Base-by-base conservation (phyloP, 129 eudicot species). In the Centella asiatica region DNA sequence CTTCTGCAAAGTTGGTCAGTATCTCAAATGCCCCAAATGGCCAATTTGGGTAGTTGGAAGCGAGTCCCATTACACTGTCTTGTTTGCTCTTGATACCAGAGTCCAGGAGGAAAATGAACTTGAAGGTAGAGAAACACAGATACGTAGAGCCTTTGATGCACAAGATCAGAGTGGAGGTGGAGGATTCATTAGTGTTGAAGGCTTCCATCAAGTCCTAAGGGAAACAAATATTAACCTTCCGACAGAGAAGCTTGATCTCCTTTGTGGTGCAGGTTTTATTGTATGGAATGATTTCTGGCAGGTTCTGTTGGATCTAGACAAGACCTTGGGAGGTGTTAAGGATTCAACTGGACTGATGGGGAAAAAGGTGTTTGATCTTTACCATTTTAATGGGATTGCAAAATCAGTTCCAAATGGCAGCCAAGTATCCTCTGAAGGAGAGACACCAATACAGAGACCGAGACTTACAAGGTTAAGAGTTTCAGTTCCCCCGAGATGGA, bases 211-310 rank as follows among this genome's bases (percentile, higher is more conserved):
- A 80, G 95, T 92, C 25, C 61, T 92, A 3, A 69, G 62, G 64
- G 96, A 92, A 23, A 68, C 86, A 20, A 67, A 62, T 44, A 76
- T 92, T 36, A 78, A 69, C 67, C 85, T 92, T 46, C 83, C 99
- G 0, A 25, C 76, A 8, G 88, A 84, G 13, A 87, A 92, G 62
- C 64, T 87, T 48, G 83, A 92, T 64, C 72, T 65, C 44, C 85
- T 92, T 25, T 77, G 90, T 50, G 68, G 76, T 5, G 68, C 88
- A 9, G 99, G 96, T 28, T 92, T 87, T 67, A 85, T 92, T 1
- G 99, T 92, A 13, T 92, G 99, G 99, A 87, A 87, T 42, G 99
- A 92, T 72, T 84, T 87, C 49, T 92, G 99, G 96, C 99, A 84
- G 68, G 83, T 69, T 71, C 85, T 87, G 31, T 67, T 92, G 76